Base-by-base conservation (phyloP, 2,329 filamentous ascomycete genomes). In the Bipolaris oryzae region DNA sequence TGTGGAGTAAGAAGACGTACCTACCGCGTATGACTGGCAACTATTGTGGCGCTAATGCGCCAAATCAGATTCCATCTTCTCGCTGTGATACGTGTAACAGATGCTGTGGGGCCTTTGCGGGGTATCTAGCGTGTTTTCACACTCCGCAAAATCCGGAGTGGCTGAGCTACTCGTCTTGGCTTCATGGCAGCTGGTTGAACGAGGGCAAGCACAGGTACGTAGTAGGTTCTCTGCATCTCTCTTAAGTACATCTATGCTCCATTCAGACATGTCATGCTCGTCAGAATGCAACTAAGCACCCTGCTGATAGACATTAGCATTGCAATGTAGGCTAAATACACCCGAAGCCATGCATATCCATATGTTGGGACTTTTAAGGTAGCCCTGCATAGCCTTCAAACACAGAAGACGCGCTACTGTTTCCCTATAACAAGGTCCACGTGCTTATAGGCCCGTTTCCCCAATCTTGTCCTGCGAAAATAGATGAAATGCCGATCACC, bases 391-490 rank as follows among this genome's bases (percentile, higher is more conserved):
- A 33, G 18, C 37, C 21, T 38, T 54, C 34, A 37, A 25, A 54
- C 49, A 35, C 37, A n/a, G 50, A 21, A 41, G 46, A 44, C 25
- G 34, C n/a, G 25, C 28, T 45, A n/a, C 28, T 33, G 48, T 16
- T 31, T 35, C 20, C 46, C 55, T 39, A 34, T 51, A 41, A 44
- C 34, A 56, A 43, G 39, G 9, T 31, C 35, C 25, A 31, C 50
- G 16, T 34, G 10, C 28, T 25, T 42, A 50, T 34, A 34, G 50
- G 53, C 35, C 25, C 34, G 34, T 54, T 60, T 56, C 52, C 47
- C 61, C 60, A 64, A 60, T 38, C 33, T 53, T 41, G 44, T 50
- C 42, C 15, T 48, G 31, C 46, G 45, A 44, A 43, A 50, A 28
- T 34, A 13, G 37, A 42, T 38, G 37, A 45, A 47, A 46, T 56